These are phyloP conservation scores for Xylaria curta DNA, from an alignment of 495 filamentous ascomycete genomes.

Conservation along the genomic window DNA sequence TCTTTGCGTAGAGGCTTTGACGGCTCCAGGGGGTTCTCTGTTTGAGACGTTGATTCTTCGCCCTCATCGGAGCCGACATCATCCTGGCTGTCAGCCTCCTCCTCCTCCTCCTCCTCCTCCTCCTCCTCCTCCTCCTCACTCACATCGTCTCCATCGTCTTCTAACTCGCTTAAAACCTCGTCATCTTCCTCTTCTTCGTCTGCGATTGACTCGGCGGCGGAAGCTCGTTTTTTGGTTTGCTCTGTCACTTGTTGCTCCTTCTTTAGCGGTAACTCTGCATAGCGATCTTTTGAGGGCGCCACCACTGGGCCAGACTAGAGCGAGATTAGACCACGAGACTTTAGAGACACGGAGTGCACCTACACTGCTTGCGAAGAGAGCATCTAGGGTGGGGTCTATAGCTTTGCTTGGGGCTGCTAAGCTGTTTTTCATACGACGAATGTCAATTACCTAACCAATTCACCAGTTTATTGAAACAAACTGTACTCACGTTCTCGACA, in stretches of 20 bases:
- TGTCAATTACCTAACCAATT: slow-evolving; percentile 6
- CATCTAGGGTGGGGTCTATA: slow-evolving; percentile 77
- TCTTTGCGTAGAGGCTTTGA: slow-evolving; percentile 45
- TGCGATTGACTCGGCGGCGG: slow-evolving; percentile 29
- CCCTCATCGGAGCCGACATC: slow-evolving; percentile 38
- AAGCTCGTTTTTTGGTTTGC: slow-evolving; percentile 43
- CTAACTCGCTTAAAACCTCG: slow-evolving; percentile 48
- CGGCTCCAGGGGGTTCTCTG: slow-evolving; percentile 32
- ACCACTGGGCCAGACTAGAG: slow-evolving; percentile 72
- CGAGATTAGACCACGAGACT: slow-evolving; percentile 31
- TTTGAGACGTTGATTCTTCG: slow-evolving; percentile 42
- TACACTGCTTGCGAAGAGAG: slow-evolving; percentile 84
- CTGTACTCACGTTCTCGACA: slow-evolving; percentile 41
- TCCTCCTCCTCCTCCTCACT: slow-evolving; percentile 44
- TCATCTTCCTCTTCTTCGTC: slow-evolving; percentile 47
- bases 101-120: slow-evolving; percentile 43
- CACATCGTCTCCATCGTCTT: slow-evolving; percentile 47
- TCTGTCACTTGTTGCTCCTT: slow-evolving; percentile 36
- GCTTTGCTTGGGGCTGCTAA: slow-evolving; percentile 52
- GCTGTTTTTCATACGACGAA: slow-evolving; percentile 37
- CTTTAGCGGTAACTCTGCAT: slow-evolving; percentile 46
- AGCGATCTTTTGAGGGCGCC: slow-evolving; percentile 59
- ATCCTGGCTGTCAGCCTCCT: slow-evolving; percentile 50
- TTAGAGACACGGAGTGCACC: slow-evolving; percentile 39
- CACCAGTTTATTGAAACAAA: not conserved